Evolutionary conservation across 2,329 filamentous ascomycete species (phyloP), one percentile per base, ranked within the genome.

Genomic region (Raffaelea albimanens): DNA sequence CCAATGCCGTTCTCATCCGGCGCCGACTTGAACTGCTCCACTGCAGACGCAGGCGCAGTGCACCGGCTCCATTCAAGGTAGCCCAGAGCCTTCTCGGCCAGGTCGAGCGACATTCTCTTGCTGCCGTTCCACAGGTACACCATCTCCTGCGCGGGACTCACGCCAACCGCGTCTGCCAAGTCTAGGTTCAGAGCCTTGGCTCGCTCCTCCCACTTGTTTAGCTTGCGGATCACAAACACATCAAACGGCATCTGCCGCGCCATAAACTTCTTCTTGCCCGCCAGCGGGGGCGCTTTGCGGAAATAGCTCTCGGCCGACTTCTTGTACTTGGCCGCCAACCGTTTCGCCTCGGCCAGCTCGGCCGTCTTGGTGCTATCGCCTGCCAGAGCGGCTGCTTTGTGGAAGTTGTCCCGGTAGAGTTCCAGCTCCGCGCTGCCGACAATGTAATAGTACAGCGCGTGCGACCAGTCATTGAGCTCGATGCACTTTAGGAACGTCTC

Each of bases 41-140:
- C 55, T 0, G 61, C 63, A 40, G 71, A 67, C 0, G 62, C 58
- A 4, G 62, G 53, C 5, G 67, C 68, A 1, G 77, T 78, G 43
- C 78, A 82, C 67, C 88, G 63, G 20, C 69, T 67, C 77, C 78
- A 95, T 0, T 71, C 68, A 11, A 95, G 66, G n/a, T 75, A 74
- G 1, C 61, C 65, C 34, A 87, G 61, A 0, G 81, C 86, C 39
- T 71, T 67, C 43, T 83, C 69, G 14, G 95, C 69, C 50, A 91
- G 77, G 0, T 67, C 66, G 1, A 66, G 57, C 2, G 76, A 70
- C 87, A 95, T 94, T 47, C 88, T 80, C 64, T 87, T 91, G 56
- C 80, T 81, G 1, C 90, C 91, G 59, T 87, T 90, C 90, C 90
- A 97, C 57, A 97, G 80, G 62, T 91, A 95, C 13, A 85, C 82